Conservation (phyloP, 768 basidiomycete species). For the Mycena albidolilacea region DNA sequence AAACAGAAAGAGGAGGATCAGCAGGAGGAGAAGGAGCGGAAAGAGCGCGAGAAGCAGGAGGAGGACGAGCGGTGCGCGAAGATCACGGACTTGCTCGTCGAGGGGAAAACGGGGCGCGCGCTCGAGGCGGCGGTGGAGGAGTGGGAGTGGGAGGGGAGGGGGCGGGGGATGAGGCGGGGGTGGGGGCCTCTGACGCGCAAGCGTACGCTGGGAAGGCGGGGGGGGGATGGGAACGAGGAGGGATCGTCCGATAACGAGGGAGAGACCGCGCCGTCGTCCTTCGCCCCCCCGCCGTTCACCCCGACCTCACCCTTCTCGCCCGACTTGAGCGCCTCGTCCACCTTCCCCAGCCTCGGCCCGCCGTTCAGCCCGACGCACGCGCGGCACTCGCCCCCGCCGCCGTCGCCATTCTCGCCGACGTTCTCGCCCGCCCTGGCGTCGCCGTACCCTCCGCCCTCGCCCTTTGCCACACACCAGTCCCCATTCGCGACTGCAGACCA, state of each 20-base stretch:
- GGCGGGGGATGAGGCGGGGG: neutral
- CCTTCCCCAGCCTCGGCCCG: too few species aligned
- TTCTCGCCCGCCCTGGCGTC: conserved; percentile 5
- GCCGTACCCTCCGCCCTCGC: conserved; percentile 5
- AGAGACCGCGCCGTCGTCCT: neutral
- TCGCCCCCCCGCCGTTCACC: neutral
- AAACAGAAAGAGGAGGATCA: conserved; percentile 33
- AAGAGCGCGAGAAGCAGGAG: conserved; percentile 43
- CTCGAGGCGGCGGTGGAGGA: conserved; percentile 75
- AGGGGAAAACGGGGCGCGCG: conserved; percentile 76
- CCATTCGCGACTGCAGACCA: conserved; percentile 7
- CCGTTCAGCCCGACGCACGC: too few species aligned
- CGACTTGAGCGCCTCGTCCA: too few species aligned
- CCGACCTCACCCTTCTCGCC: too few species aligned
- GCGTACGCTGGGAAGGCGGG: conserved; percentile 58
- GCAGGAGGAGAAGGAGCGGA: conserved; percentile 41
- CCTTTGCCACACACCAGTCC: neutral
- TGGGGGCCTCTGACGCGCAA: neutral
- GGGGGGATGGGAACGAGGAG: conserved; percentile 6
- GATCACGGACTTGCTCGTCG: conserved; percentile 76
- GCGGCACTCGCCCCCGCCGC: neutral
- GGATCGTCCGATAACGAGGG: neutral
- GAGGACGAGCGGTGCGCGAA: conserved; percentile 74
- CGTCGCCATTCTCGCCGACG: neutral
- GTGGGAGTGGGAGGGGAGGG: conserved; percentile 61